Evolutionary conservation across 495 filamentous ascomycete species (phyloP), one percentile per base, ranked within the genome.

Genomic region (Tuber melanosporum): DNA sequence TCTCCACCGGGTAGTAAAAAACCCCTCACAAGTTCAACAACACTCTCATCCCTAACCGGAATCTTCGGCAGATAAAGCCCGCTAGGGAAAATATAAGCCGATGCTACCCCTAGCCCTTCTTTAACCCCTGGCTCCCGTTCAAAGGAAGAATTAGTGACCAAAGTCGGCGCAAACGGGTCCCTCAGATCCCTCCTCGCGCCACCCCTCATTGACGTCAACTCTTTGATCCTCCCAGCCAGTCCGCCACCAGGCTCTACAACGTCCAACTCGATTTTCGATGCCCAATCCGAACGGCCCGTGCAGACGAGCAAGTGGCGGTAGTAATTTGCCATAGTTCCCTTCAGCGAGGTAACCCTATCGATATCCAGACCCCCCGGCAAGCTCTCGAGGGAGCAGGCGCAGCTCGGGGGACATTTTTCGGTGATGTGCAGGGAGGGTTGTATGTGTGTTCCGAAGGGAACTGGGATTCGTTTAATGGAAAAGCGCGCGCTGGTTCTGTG

Each of bases 261-360:
- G 74, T 89, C 88, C 74, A 71, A 75, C 75, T 73, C 92, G 89
- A 88, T 97, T 83, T 84, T 91, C 86, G 83, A 94, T 26, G 87
- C 87, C 95, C 95, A 99, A 84, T 98, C 92, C 36, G 86, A 81
- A 75, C 90, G 88, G 12, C 93, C 93, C 0, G 94, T 97, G 75
- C 89, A 92, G 22, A 98, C 86, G 4, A 99, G 83, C 6, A 98
- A 45, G 74, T 98, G 94, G 78, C 94, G 90, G 26, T 89, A 87
- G 83, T 97, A 95, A n/a, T 86, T 84, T 7, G 92, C 87, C 85
- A 97, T 92, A 6, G 93, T 91, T 26, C 91, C 90, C 81, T 90
- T 90, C 70, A 98, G 84, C 5, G 88, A 85, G 73, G 88, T 90
- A 46, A 88, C 84, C 78, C 88, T 87, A 83, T 98, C 94, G 76